Evolutionary conservation across 108 stramenopile species (phyloP).

Genomic region (Licmophora abbreviata): DNA sequence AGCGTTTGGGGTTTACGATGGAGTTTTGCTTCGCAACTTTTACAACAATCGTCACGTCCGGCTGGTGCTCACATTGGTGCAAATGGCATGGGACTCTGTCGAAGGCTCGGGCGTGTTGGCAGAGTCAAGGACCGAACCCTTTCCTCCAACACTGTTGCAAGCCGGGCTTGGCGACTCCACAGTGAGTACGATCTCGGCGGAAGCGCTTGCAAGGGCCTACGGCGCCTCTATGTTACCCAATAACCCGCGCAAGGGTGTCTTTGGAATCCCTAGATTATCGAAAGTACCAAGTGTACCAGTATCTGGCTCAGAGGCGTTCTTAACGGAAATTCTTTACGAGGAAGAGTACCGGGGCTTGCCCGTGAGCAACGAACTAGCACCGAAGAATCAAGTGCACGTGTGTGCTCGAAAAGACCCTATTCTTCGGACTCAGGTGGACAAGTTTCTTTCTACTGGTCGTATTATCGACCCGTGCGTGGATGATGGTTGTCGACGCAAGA

Average conservation of each 20-base stretch:
- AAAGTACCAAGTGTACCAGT: slow-evolving; percentile 9
- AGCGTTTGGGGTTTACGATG: slow-evolving; percentile 51
- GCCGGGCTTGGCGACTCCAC: slow-evolving; percentile 57
- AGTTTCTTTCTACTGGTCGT: slow-evolving; percentile 43
- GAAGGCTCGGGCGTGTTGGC: slow-evolving; percentile 59
- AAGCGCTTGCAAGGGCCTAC: slow-evolving; percentile 57
- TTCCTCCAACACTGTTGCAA: slow-evolving; percentile 41
- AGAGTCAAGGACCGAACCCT: slow-evolving; percentile 19
- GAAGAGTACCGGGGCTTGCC: slow-evolving; percentile 30
- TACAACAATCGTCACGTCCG: slow-evolving; percentile 63
- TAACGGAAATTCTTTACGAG: slow-evolving; percentile 45
- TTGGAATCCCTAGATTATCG: slow-evolving; percentile 11
- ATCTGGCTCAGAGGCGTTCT: slow-evolving; percentile 18
- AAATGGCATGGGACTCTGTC: slow-evolving; percentile 69
- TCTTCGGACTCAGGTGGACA: slow-evolving; percentile 41
- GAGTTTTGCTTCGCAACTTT: slow-evolving; percentile 42
- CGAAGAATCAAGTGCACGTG: slow-evolving; percentile 34
- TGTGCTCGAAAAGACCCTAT: slow-evolving; percentile 48
- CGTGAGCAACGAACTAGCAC: slow-evolving; percentile 9
- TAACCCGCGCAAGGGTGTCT: slow-evolving; percentile 31
- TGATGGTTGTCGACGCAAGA: slow-evolving; percentile 20
- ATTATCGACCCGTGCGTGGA: slow-evolving; percentile 52
- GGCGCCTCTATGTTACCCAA: slow-evolving; percentile 32
- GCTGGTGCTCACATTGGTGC: slow-evolving; percentile 45
- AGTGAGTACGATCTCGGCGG: slow-evolving; percentile 53